Base-by-base conservation (phyloP, 2,329 filamentous ascomycete species). In the Parascedosporium putredinis region DNA sequence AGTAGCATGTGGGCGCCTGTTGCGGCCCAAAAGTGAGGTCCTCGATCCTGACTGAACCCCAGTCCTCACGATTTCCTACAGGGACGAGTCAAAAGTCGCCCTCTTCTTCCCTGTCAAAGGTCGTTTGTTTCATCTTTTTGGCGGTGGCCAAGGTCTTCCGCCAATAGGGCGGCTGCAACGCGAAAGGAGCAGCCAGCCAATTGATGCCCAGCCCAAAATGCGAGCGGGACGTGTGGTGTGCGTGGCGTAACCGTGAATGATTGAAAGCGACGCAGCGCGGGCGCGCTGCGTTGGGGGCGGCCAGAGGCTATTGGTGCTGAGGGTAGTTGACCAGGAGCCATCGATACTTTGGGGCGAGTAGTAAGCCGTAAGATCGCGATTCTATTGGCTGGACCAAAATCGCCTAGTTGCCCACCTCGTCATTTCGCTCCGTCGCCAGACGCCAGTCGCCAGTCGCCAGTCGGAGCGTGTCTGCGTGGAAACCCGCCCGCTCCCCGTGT, bases 111-210 rank as follows among this genome's bases (percentile, higher is more conserved):
- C 42, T 45, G 42, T 20, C n/a, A 14, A 14, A 27, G 14, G 42
- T 45, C 42, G 42, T 25, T 23, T 45, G 42, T 45, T 45, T 45
- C 42, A 45, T 25, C 16, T 45, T 16, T 29, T 45, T 29, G 25
- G 42, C 42, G 42, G 42, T 45, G 42, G 42, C 14, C 25, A 29
- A 23, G 42, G 20, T 23, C 12, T 22, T 29, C 42, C 23, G 16
- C 42, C 42, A 45, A 45, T 45, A 7, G 25, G 42, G 20, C 22
- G 9, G 42, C 22, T 16, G 20, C 14, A 45, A 45, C 42, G 25
- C 42, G 42, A 29, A 27, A 23, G 10, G 25, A 7, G 27, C 23
- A 23, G 23, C n/a, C 18, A 7, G n/a, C 20, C 7, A 4, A 22
- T 14, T 10, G 7, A 6, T 12, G 27, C 27, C 42, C 22, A n/a